Evolutionary conservation across 2,329 filamentous ascomycete genomes (phyloP).

Genomic region (Talaromyces sp.): DNA sequence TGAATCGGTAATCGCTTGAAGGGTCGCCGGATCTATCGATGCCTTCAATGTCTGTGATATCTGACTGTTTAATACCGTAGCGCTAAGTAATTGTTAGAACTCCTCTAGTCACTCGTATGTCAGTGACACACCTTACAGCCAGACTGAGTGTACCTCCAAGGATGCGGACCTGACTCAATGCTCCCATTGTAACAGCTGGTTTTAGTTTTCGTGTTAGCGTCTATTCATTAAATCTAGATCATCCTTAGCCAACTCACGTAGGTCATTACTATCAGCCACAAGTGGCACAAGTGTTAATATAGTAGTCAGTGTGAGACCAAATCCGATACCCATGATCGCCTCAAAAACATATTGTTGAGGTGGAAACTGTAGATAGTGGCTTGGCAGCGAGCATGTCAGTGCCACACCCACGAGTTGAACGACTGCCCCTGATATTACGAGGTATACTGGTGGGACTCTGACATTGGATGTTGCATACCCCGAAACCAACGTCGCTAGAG

Average conservation of each 20-base stretch:
- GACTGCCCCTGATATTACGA: constrained; percentile 23
- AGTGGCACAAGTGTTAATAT: constrained; percentile 28
- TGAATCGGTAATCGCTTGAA: constrained; percentile 2
- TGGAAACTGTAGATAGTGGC: constrained; percentile 14
- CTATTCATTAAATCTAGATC: not conserved
- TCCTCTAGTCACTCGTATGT: not conserved
- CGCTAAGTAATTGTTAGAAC: not conserved
- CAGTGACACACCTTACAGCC: constrained; percentile 26
- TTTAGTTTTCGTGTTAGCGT: not conserved
- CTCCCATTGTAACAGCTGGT: constrained; percentile 33
- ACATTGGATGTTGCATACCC: constrained; percentile 25
- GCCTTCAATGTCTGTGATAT: not conserved
- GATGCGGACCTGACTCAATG: constrained; percentile 34
- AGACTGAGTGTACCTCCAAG: constrained; percentile 34
- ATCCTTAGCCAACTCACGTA: constrained; percentile 18
- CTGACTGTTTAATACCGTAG: constrained; percentile 4
- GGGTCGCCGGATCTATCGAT: not conserved
- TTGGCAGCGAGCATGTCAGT: constrained; percentile 21
- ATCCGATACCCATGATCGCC: constrained; percentile 34
- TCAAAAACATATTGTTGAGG: constrained; percentile 30
- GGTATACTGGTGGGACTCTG: constrained; percentile 25
- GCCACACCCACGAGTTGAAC: constrained; percentile 33
- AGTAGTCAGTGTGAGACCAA: constrained; percentile 29
- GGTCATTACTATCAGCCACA: constrained; percentile 25
- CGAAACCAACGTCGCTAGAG: constrained; percentile 21